Base-by-base conservation (phyloP, 441 rosid species). In the Flueggea neowawraea region DNA sequence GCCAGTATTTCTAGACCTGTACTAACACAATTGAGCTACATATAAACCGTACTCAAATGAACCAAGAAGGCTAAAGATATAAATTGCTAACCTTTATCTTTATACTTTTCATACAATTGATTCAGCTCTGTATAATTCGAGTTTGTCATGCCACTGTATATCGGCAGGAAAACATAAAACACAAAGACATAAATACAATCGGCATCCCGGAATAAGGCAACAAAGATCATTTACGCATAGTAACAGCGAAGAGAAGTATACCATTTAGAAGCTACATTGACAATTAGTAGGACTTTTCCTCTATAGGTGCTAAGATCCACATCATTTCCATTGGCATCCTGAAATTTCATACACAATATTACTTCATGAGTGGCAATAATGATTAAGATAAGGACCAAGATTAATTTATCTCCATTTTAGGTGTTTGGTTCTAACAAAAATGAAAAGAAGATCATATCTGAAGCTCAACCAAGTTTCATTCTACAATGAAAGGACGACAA, bases 211-310 rank as follows among this genome's bases (percentile, higher is more conserved):
- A 51, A n/a, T 8, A 28, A 17, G 52, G 10, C 43, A n/a, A 56
- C 28, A 1, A 59, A 36, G 41, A 41, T 16, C 59, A 67, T 31
- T 12, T 8, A 5, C 63, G 52, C 28, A 22, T 22, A 16, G 60
- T 31, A 10, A 57, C 31, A 12, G 39, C 31, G 36, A 3, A 22
- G 10, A 10, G 9, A 16, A 12, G 15, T 49, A 36, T 69, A 90
- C 96, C 97, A 93, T 78, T 81, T 84, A 15, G 97, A 93, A 65
- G 98, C 96, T 70, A 93, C 98, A 69, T 93, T 90, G 66, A 93
- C 86, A 63, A 93, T 82, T 31, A 93, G 74, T 55, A 93, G 76
- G 50, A 90, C 86, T 75, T 93, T 88, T 31, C 83, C 98, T 72
- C 65, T 85, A 78, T 80, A 90, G 52, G 54, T 69, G 73, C 80